Percentiles rank a stretch among this genome's conserved stretches.
phyloP scores from a whole-genome alignment of 1,139 yeast species.

The Kurtzmaniella quercitrusa region DNA sequence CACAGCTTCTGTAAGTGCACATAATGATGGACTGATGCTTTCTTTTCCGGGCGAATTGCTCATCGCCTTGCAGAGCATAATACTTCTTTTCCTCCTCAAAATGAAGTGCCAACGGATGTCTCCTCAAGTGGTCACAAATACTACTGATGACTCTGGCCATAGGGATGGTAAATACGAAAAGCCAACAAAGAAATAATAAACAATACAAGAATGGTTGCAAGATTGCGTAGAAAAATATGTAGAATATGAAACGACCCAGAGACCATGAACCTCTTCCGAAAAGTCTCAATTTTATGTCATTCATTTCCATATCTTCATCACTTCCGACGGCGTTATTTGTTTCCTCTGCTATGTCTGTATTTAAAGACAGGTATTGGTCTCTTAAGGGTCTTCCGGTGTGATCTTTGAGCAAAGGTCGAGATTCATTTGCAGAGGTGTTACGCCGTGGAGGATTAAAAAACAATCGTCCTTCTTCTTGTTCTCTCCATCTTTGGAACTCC shows the following conservation, averaged over 20 bases:
- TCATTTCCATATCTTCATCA: slow-evolving; percentile 23
- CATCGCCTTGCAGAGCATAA: slow-evolving; percentile 25
- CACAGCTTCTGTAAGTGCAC: slow-evolving; percentile 92
- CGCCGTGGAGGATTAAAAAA: slow-evolving; percentile 67
- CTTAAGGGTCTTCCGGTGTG: slow-evolving; percentile 41
- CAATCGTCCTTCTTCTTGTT: slow-evolving; percentile 65
- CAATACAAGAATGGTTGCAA: slow-evolving; percentile 63
- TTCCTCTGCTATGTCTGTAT: not conserved
- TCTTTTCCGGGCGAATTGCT: slow-evolving; percentile 18
- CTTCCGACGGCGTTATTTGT: slow-evolving; percentile 9
- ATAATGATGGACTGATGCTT: slow-evolving; percentile 44
- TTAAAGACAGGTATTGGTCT: slow-evolving; percentile 34
- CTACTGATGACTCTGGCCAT: slow-evolving; percentile 69
- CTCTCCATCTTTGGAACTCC: slow-evolving; percentile 88
- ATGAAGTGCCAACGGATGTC: slow-evolving; percentile 84
- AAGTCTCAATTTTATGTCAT: slow-evolving; percentile 51
- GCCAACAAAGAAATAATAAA: slow-evolving; percentile 68
- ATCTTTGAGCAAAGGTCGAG: slow-evolving; percentile 39
- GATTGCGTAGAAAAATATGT: slow-evolving; percentile 62
- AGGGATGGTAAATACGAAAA: slow-evolving; percentile 85
- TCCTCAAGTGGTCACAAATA: slow-evolving; percentile 71
- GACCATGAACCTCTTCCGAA: slow-evolving; percentile 97
- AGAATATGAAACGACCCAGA: slow-evolving; percentile 75
- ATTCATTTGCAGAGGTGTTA: slow-evolving; percentile 29
- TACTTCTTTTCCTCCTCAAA: slow-evolving; percentile 60